Evolutionary conservation across 1,139 yeast species (phyloP), one percentile per base, ranked within the genome.

Genomic region (Scheffersomyces parashehatae): DNA sequence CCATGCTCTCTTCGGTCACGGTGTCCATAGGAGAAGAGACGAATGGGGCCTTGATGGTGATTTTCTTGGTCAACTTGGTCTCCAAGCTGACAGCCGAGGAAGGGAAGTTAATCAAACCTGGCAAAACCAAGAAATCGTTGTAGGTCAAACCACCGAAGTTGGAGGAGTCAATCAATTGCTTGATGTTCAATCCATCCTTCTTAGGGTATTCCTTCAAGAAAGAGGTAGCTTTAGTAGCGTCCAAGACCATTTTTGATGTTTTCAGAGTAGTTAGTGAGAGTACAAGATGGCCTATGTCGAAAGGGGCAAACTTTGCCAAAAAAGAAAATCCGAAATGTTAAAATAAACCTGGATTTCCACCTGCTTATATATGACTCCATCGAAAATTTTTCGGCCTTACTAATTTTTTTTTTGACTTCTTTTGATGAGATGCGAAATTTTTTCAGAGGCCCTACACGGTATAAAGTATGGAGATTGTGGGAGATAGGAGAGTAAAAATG

Each of bases 21-120:
- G 99, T 93, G 72, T 93, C 99, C 99, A 93, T 93, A 58, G 99
- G 99, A 60, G 97, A 89, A 31, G 98, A 91, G 51, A 93, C 93
- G 58, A 93, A 88, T 50, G 99, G 99, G 41, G 97, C 77, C 75
- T 87, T 90, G 70, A 93, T 79, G 45, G 95, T 73, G 75, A 93
- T 93, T 63, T 85, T 87, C 77, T 87, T 90, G 65, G 99, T 90
- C 68, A 93, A 78, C 68, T 80, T 86, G 53, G 96, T 80, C 59
- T 90, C 96, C 63, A 91, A 77, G 45, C 75, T 71, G 48, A 95
- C 98, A 30, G 58, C 72, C 42, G 85, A 77, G 38, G 97, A 81
- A 51, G 97, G 88, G 75, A 90, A 91, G 61, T 83, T 83, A 61
- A 93, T 88, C 74, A 89, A 88, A 52, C 98, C 98, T 53, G 99